Evolutionary conservation across 1,284 basidiomycete genomes (phyloP).

Genomic region (Anthracocystis setariae): DNA sequence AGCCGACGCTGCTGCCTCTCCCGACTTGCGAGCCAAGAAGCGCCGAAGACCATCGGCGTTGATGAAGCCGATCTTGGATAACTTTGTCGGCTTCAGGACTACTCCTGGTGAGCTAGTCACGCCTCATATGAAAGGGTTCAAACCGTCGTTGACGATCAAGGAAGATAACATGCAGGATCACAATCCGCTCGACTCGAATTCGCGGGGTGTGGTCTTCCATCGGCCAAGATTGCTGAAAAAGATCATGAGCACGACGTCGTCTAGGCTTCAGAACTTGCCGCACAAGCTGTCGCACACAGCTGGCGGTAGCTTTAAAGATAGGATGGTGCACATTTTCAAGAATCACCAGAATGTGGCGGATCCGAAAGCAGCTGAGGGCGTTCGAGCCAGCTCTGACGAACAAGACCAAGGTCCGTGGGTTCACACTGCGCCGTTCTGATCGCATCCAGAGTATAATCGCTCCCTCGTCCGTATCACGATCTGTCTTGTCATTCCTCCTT

Average conservation of each 20-base stretch:
- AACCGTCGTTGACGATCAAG: neutral
- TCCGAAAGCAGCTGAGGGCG: neutral
- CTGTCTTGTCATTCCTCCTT: too few species aligned
- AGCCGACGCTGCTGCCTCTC: neutral
- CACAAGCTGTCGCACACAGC: neutral
- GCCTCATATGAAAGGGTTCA: slow-evolving; percentile 16
- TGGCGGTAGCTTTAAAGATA: neutral
- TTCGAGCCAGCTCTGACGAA: too few species aligned
- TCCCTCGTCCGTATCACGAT: too few species aligned
- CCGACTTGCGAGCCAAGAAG: slow-evolving; percentile 7
- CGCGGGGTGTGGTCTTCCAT: neutral
- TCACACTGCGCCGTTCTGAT: too few species aligned
- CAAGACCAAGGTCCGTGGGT: too few species aligned
- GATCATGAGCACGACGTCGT: neutral
- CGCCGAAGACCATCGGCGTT: slow-evolving; percentile 4
- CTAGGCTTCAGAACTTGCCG: neutral
- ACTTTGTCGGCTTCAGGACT: slow-evolving; percentile 9
- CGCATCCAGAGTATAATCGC: too few species aligned
- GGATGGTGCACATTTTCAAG: neutral
- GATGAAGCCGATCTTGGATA: neutral
- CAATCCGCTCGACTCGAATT: neutral
- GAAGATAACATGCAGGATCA: neutral
- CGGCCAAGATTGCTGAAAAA: neutral
- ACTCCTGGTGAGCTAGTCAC: neutral
- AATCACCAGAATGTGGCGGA: neutral